Conservation (phyloP, 768 basidiomycete species). For the Boletus reticulatus region DNA sequence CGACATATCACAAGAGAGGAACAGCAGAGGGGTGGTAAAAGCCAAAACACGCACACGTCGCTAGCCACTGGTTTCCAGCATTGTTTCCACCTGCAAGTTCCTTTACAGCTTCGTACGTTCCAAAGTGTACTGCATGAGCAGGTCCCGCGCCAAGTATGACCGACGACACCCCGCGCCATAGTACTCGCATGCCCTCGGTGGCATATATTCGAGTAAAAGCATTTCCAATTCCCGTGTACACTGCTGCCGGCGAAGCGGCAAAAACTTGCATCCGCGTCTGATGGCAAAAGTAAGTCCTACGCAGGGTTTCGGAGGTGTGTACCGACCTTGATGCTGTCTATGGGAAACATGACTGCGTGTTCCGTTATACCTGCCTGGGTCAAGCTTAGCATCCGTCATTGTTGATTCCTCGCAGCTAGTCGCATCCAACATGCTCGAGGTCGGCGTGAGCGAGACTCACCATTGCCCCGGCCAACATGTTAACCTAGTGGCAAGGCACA, state of each 20-base stretch:
- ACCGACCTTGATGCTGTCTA: constrained; percentile 96
- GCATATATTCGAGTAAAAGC: constrained; percentile 91
- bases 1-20: not conserved
- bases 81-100: constrained; percentile 87
- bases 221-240: constrained; percentile 88
- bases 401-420: not conserved
- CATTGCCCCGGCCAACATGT: constrained; percentile 96
- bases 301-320: not conserved
- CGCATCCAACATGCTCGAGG: not conserved
- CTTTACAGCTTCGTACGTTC: constrained; percentile 91
- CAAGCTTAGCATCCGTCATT: constrained; percentile 14
- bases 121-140: constrained; percentile 98
- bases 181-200: constrained; percentile 85
- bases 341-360: constrained; percentile 97
- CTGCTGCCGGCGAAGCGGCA: constrained; percentile 76
- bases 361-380: constrained; percentile 95
- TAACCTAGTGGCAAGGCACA: constrained; percentile 53
- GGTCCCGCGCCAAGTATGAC: constrained; percentile 97
- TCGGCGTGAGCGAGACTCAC: constrained; percentile 47
- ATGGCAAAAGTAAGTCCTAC: constrained; percentile 1
- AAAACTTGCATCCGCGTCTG: constrained; percentile 99
- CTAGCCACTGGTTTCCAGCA: constrained; percentile 74
- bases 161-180: constrained; percentile 96
- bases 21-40: not conserved
- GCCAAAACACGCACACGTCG: constrained; percentile 67